phyloP scores from a whole-genome alignment of 805 yeast species.

The Nakazawaea populi region DNA sequence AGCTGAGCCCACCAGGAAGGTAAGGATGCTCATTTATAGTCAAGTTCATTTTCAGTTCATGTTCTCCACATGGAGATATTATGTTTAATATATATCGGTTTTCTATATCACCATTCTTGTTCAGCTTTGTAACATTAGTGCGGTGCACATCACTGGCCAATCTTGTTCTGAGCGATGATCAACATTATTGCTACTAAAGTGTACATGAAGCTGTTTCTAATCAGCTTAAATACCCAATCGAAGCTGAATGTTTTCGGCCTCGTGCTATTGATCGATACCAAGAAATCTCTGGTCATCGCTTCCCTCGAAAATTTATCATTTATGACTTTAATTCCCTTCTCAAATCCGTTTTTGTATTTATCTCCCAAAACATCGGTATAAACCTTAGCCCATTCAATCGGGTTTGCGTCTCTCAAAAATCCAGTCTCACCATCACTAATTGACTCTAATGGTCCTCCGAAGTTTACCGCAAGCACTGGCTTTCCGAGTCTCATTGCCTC shows the following conservation, averaged over 20 bases:
- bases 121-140: too few relatives aligned
- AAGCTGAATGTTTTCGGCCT: constrained; percentile 6
- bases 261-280: constrained; percentile 10
- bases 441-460: constrained; percentile 93
- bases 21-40: not conserved
- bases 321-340: constrained; percentile 30
- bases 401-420: constrained; percentile 45
- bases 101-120: too few relatives aligned
- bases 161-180: not conserved
- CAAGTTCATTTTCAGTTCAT: not conserved
- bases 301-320: constrained; percentile 35
- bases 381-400: constrained; percentile 48
- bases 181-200: not conserved
- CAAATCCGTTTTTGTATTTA: constrained; percentile 13
- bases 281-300: constrained; percentile 33
- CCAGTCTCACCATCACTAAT: constrained; percentile 58
- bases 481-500: constrained; percentile 86
- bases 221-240: constrained; percentile 2
- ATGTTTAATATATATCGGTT: not conserved
- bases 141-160: too few relatives aligned
- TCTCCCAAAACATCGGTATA: constrained; percentile 33
- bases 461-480: constrained; percentile 79
- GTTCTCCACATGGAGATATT: not conserved
- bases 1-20: not conserved
- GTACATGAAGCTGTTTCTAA: not conserved